Conservation (phyloP, 805 yeast genomes). For the Candida multigemmis region DNA sequence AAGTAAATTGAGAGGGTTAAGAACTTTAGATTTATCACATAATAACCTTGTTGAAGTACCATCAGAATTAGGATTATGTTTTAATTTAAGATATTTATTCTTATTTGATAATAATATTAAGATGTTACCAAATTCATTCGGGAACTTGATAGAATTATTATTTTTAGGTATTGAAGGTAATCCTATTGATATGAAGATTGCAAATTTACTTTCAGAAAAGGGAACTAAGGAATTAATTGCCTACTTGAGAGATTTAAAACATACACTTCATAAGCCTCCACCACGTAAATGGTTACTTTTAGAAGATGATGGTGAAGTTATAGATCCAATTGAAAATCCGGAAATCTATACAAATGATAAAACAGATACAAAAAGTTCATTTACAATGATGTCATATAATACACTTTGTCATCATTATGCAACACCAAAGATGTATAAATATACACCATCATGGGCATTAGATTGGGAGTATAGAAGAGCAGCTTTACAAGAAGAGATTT, state of each 20-base stretch:
- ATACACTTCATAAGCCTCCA: constrained; percentile 53
- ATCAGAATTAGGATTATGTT: constrained; percentile 73
- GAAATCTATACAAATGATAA: constrained; percentile 21
- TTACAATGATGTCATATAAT: constrained; percentile 81
- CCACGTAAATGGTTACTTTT: constrained; percentile 80
- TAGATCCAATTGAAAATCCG: constrained; percentile 22
- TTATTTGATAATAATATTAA: constrained; percentile 79
- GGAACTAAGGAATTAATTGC: constrained; percentile 81
- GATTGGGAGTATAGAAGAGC: constrained; percentile 87
- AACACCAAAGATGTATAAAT: constrained; percentile 82
- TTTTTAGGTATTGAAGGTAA: constrained; percentile 93
- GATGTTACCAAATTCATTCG: constrained; percentile 76
- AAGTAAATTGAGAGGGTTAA: constrained; percentile 57
- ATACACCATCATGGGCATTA: constrained; percentile 96
- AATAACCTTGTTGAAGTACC: constrained; percentile 72
- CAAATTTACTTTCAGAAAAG: constrained; percentile 62
- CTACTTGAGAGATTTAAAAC: constrained; percentile 75
- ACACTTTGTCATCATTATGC: constrained; percentile 95
- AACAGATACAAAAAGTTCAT: constrained; percentile 27
- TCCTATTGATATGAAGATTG: constrained; percentile 57
- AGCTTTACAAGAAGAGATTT: constrained; percentile 63
- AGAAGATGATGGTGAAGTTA: constrained; percentile 65
- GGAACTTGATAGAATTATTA: constrained; percentile 73
- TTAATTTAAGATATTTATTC: constrained; percentile 70
- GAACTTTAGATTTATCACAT: constrained; percentile 78